Conservation (phyloP, 139 green algal genomes). For the Trebouxia sp. region DNA sequence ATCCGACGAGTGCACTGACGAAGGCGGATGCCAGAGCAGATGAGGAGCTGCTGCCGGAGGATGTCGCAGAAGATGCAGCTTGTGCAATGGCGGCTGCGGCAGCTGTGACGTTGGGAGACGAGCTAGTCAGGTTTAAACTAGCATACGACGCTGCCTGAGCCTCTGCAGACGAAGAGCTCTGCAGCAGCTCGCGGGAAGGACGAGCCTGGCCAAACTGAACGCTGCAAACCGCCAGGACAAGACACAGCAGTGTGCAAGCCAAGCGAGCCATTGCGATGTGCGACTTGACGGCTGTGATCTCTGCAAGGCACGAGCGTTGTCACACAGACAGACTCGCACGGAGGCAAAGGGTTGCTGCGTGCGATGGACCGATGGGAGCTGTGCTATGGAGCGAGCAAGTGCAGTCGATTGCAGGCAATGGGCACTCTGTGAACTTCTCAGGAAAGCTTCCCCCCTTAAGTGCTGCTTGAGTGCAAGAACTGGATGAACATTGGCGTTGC, state of each 20-base stretch:
- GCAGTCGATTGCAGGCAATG: not conserved
- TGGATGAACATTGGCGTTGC: not conserved
- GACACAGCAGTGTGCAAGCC: not conserved
- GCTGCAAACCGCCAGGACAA: not conserved
- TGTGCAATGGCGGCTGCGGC: not conserved
- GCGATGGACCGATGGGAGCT: too few species aligned
- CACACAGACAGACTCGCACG: not conserved
- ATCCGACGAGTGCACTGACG: not conserved
- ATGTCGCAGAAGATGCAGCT: not conserved
- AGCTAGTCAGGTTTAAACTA: conserved; percentile 70
- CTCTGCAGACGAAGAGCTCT: conserved; percentile 64
- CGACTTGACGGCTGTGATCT: not conserved
- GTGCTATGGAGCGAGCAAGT: too few species aligned
- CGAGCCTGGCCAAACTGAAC: not conserved
- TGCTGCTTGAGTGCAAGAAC: too few species aligned
- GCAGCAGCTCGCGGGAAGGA: conserved; percentile 66
- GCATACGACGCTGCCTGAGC: conserved; percentile 59
- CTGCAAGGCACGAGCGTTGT: not conserved
- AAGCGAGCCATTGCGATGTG: not conserved
- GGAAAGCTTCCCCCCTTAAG: not conserved
- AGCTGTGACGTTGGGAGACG: not conserved
- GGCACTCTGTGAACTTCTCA: not conserved
- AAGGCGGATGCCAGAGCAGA: not conserved
- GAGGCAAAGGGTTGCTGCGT: too few species aligned
- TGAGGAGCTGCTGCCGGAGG: not conserved